Evolutionary conservation across 2,329 filamentous ascomycete genomes (phyloP).

Genomic region (Emericellopsis cladophorae): DNA sequence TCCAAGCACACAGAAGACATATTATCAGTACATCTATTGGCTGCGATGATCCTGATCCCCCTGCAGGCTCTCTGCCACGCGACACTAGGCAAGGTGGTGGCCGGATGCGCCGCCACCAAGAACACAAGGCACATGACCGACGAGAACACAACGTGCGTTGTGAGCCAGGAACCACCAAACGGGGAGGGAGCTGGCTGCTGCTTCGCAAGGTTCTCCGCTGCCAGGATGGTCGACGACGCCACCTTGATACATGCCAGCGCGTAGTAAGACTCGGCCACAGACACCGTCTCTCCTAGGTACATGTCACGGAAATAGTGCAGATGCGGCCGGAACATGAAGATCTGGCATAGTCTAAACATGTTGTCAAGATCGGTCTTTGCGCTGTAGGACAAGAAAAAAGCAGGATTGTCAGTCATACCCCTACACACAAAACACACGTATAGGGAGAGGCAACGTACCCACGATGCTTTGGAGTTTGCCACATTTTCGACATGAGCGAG

Average conservation of each 20-base stretch:
- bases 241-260: constrained; percentile 3
- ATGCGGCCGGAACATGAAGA: constrained; percentile 3
- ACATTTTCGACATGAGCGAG: constrained; percentile 1
- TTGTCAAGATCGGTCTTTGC: constrained; percentile 2
- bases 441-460: neutral
- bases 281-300: constrained; percentile 2
- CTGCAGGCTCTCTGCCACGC: constrained; percentile 3
- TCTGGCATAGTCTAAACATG: constrained; percentile 2
- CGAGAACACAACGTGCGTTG: constrained; percentile 1
- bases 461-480: neutral
- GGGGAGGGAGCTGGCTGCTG: neutral
- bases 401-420: neutral
- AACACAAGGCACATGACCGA: constrained; percentile 3
- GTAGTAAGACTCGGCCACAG: constrained; percentile 4
- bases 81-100: constrained; percentile 1
- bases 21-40: constrained; percentile 1
- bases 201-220: neutral
- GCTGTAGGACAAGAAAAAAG: neutral
- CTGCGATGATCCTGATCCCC: constrained; percentile 2
- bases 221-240: constrained; percentile 1
- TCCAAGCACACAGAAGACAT: constrained; percentile 1
- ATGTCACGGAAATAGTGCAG: constrained; percentile 3
- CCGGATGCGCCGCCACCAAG: constrained; percentile 4
- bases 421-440: no score
- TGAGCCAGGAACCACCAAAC: constrained; percentile 1